Conservation (phyloP, 176 grass and related monocot genomes). For the Ensete ventricosum region DNA sequence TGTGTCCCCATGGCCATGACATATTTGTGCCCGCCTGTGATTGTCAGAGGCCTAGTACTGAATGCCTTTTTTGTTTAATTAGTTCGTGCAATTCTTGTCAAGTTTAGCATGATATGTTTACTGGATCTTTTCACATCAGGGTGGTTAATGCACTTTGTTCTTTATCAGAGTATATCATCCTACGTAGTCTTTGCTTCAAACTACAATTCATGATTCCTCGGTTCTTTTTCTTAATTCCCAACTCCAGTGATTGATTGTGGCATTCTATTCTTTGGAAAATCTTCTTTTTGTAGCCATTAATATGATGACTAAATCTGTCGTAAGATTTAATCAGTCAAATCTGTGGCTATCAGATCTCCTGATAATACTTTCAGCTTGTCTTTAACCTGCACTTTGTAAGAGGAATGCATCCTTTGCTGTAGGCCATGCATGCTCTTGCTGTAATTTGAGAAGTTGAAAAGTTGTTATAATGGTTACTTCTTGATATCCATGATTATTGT, state of each 20-base stretch:
- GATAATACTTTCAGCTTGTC: too few relatives aligned
- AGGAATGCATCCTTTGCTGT: too few relatives aligned
- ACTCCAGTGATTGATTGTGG: neutral
- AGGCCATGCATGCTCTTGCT: too few relatives aligned
- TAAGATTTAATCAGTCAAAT: too few relatives aligned
- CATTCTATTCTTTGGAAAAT: neutral
- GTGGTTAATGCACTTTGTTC: neutral
- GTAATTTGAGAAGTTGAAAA: too few relatives aligned
- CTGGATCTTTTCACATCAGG: neutral
- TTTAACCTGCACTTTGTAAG: too few relatives aligned
- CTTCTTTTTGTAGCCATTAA: neutral
- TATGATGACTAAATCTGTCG: too few relatives aligned
- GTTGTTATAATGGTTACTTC: neutral
- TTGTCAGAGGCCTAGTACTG: too few relatives aligned
- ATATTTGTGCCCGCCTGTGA: neutral
- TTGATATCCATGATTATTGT: neutral
- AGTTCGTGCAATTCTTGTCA: too few relatives aligned
- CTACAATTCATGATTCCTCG: neutral
- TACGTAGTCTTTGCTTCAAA: neutral
- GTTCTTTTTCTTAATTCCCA: neutral
- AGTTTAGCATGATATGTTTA: too few relatives aligned
- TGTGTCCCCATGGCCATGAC: conserved; percentile 8
- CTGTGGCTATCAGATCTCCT: too few relatives aligned
- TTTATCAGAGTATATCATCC: neutral
- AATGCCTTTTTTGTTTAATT: too few relatives aligned